Percentiles rank a stretch among this genome's conserved stretches.
These are phyloP conservation scores for Rhodotorula sp. DNA, from an alignment of 1,284 basidiomycete species.

Conservation along the genomic window DNA sequence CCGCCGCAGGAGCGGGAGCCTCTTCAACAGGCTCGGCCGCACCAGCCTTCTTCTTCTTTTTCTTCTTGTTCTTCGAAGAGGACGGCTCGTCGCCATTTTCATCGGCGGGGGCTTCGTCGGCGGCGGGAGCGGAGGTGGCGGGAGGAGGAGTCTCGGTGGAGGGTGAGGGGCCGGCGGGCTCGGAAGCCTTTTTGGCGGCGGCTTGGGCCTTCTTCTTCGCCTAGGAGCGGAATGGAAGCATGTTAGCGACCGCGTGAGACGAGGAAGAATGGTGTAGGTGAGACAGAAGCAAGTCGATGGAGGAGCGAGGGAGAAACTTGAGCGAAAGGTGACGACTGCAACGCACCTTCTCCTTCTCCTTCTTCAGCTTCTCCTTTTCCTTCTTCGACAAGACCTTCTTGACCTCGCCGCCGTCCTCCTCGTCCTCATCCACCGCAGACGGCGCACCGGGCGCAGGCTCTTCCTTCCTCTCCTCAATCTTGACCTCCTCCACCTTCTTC, in stretches of 20 bases:
- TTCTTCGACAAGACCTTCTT: constrained; percentile 76
- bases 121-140: constrained; percentile 53
- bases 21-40: constrained; percentile 45
- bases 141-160: constrained; percentile 46
- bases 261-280: too few relatives aligned
- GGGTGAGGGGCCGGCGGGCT: constrained; percentile 45
- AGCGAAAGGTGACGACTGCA: neutral
- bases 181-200: constrained; percentile 72
- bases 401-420: constrained; percentile 54
- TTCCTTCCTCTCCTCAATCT: constrained; percentile 6
- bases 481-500: constrained; percentile 20
- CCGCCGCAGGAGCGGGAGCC: constrained; percentile 21
- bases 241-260: neutral
- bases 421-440: constrained; percentile 51
- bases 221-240: constrained; percentile 52
- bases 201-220: constrained; percentile 94
- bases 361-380: constrained; percentile 91
- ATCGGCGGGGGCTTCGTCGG: constrained; percentile 60
- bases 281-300: constrained; percentile 4
- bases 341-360: constrained; percentile 83
- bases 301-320: too few relatives aligned
- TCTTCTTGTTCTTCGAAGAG: constrained; percentile 46
- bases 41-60: constrained; percentile 44
- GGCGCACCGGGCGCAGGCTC: constrained; percentile 13
- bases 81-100: constrained; percentile 54